Evolutionary conservation across 176 grass and related monocot species (phyloP), one percentile per base, ranked within the genome.

Genomic region (Triticum timopheevii): DNA sequence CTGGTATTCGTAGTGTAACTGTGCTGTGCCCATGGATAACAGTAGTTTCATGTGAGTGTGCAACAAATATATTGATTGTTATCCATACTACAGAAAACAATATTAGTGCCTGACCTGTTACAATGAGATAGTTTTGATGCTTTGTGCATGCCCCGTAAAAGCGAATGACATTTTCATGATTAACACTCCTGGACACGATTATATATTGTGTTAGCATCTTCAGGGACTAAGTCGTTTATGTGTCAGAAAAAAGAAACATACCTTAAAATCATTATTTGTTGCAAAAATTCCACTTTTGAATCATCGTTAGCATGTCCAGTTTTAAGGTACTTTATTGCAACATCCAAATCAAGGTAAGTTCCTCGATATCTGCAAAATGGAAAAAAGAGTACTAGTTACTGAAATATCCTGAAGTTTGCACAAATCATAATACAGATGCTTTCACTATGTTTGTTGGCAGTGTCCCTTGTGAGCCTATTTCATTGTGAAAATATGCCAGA

Each of bases 231-330:
- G 3, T 34, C 3, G 11, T 25, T 33, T 79, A 78, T 69, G 24
- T n/a, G 25, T 83, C 4, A 84, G 36, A 40, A 79, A 80, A 92
- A 80, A 92, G 77, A 89, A 86, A 69, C 64, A 73, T 87, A 98
- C 96, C 81, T 94, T 85, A 96, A 87, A 85, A 98, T 98, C 61
- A 86, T 84, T 87, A 98, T 91, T 96, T 98, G 92, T 87, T 98
- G 96, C 73, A 91, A 75, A 80, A 98, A 98, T 75, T 98, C 92
- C 47, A 92, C 83, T 58, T 86, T 87, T 72, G 91, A 86, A 47
- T 87, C 86, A 82, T 95, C 91, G 6, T 88, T 96, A 79, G 87
- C 64, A 89, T 93, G 86, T 33, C 89, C 92, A 25, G 88, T 82
- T 93, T 36, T 92, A 58, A 96, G 92, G 81, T 90, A 82, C 71